These are phyloP conservation scores for Wickerhamiella occidentalis DNA, from an alignment of 805 yeast species.

Conservation along the genomic window DNA sequence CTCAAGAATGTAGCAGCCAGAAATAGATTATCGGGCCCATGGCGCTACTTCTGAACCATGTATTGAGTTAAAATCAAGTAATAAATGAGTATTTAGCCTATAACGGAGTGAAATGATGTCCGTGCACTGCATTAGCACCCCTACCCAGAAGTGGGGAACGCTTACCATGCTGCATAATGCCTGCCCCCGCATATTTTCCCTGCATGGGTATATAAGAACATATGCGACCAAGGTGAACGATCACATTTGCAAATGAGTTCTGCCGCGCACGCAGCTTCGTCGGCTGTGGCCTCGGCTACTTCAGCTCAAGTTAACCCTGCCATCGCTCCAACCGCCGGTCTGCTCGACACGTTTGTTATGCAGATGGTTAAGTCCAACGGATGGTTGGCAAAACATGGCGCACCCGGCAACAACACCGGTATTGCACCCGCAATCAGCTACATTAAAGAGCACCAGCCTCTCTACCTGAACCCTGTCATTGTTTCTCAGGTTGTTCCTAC, in stretches of 20 bases:
- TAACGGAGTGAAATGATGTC: neutral
- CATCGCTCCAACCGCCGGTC: constrained; percentile 7
- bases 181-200: constrained; percentile 2
- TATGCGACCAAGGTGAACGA: neutral
- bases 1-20: neutral
- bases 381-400: constrained; percentile 14
- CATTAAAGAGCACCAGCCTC: constrained; percentile 14
- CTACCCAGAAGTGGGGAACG: constrained; percentile 3
- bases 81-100: neutral
- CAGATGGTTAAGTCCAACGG: constrained; percentile 1
- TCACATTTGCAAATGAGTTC: neutral
- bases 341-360: constrained; percentile 6
- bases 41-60: neutral
- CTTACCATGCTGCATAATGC: constrained; percentile 1
- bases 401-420: constrained; percentile 25
- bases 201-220: constrained; percentile 1
- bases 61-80: no score
- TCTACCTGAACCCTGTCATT: constrained; percentile 14
- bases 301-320: constrained; percentile 1
- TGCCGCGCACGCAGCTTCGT: neutral
- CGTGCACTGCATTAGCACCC: neutral
- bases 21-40: neutral
- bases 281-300: constrained; percentile 2
- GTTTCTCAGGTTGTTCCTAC: constrained; percentile 19
- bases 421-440: constrained; percentile 17